Base-by-base conservation (phyloP, 2,329 filamentous ascomycete species). In the Aspergillus ruber region DNA sequence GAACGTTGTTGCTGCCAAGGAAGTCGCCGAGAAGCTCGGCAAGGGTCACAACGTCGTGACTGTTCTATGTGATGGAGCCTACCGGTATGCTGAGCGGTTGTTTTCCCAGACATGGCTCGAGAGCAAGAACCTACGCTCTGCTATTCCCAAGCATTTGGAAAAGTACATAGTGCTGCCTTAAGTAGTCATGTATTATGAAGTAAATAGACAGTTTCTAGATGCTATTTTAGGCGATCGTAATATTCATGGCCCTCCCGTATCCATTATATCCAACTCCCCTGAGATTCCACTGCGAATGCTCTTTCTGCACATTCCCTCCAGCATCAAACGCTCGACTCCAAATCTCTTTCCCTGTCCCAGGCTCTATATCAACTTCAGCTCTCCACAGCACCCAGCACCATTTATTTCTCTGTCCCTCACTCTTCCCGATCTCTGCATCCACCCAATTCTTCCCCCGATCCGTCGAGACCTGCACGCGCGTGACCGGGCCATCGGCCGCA, bases 131-230 rank as follows among this genome's bases (percentile, higher is more conserved):
- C 74, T 98, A 55, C 69, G 93, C 41, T 80, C 74, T 23, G 84
- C 90, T 39, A 85, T 98, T 65, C 93, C 93, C 6, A 80, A 88
- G 73, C 84, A 88, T 64, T 70, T 97, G 65, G 81, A 87, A 67
- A 95, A 90, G 78, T 97, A 98, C 71, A 94, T 96, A 69, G 90
- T 97, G 52, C 73, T 97, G 68, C 86, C 88, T 56, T 95, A 65
- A 55, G 42, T 40, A 12, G 9, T 15, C 20, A 12, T 42, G 40
- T 49, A 53, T 43, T 36, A 43, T 47, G 43, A 21, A 36, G 13
- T 35, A 17, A 40, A 51, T 47, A 46, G 48, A 50, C 33, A 29
- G 27, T 10, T 43, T 2, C 32, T n/a, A 13, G 13, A 15, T 15
- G 7, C 7, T 3, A 27, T 20, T 20, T 40, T 56, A 61, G 36